A percentile compares a stretch with the other conserved stretches of the same genome.
Evolutionary conservation across 345 rosid genomes (phyloP).

Genomic region (Linum trigynum): DNA sequence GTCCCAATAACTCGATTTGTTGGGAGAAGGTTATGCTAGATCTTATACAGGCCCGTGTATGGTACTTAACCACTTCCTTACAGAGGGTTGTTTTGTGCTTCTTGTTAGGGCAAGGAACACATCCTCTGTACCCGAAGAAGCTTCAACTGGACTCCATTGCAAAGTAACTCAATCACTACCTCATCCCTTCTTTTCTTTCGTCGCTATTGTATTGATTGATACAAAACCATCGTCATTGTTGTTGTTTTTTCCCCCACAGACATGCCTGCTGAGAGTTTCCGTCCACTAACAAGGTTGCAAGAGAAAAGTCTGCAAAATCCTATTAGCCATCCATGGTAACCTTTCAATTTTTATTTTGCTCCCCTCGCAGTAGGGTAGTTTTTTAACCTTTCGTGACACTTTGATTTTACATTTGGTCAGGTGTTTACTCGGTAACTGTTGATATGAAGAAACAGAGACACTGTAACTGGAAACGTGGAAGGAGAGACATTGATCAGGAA

Average conservation of each 20-base stretch:
- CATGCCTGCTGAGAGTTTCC: constrained; percentile 21
- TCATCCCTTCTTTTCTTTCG: background rate
- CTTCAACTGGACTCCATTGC: constrained; percentile 12
- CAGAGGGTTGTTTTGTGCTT: no score
- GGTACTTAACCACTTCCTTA: no score
- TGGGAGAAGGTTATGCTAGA: no score
- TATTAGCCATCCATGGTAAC: constrained; percentile 16
- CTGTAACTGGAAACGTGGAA: constrained; percentile 20
- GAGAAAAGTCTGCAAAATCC: constrained; percentile 22
- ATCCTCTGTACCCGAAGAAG: background rate
- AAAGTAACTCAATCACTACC: constrained; percentile 5
- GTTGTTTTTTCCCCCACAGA: constrained; percentile 9
- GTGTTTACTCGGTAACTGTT: constrained; percentile 20
- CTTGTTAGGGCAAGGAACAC: no score
- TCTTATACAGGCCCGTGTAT: no score
- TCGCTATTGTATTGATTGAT: no score
- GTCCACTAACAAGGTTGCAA: constrained; percentile 29
- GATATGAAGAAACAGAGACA: constrained; percentile 18
- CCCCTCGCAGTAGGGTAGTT: background rate
- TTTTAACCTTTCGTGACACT: background rate
- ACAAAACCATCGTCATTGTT: no score
- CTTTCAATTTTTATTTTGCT: background rate
- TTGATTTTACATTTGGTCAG: background rate
- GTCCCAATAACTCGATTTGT: no score
- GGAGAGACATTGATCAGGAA: constrained; percentile 20